Percentiles rank a stretch among this genome's conserved stretches.
These are phyloP conservation scores for Plasmodium adleri DNA, from an alignment of 169 alveolate species.

Conservation along the genomic window DNA sequence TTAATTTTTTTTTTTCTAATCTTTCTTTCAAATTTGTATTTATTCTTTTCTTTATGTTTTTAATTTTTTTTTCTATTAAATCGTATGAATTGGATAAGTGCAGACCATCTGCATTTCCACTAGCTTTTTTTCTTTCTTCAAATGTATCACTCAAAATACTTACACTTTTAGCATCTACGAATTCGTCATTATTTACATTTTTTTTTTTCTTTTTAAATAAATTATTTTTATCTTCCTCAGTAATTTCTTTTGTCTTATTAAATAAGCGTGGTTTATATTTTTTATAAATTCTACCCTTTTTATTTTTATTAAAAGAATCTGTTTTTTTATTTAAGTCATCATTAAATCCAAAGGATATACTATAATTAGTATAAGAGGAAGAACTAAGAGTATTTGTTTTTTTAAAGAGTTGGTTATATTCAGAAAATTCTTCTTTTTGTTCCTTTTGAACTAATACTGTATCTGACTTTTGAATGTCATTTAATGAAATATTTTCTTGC, in stretches of 20 bases:
- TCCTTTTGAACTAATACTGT: too few relatives aligned
- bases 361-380: too few relatives aligned
- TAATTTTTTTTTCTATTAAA: constrained; percentile 9
- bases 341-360: too few relatives aligned
- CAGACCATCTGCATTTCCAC: not conserved
- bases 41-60: constrained; percentile 20
- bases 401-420: too few relatives aligned
- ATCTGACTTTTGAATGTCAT: too few relatives aligned
- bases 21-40: constrained; percentile 30
- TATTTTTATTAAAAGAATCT: too few relatives aligned
- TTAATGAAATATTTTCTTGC: too few relatives aligned
- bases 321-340: too few relatives aligned
- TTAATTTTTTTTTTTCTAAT: constrained; percentile 3
- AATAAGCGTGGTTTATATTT: not conserved
- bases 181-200: not conserved
- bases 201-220: not conserved
- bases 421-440: too few relatives aligned
- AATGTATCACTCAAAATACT: not conserved
- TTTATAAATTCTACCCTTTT: not conserved
- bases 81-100: too few relatives aligned
- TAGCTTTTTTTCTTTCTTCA: constrained; percentile 1
- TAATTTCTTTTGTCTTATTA: not conserved
- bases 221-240: not conserved
- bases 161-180: not conserved
- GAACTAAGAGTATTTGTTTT: too few relatives aligned